A percentile compares a stretch with the other conserved stretches of the same genome.
Evolutionary conservation across 1,139 yeast genomes (phyloP).

Genomic region (Nakaseomyces kungkrabaensis): DNA sequence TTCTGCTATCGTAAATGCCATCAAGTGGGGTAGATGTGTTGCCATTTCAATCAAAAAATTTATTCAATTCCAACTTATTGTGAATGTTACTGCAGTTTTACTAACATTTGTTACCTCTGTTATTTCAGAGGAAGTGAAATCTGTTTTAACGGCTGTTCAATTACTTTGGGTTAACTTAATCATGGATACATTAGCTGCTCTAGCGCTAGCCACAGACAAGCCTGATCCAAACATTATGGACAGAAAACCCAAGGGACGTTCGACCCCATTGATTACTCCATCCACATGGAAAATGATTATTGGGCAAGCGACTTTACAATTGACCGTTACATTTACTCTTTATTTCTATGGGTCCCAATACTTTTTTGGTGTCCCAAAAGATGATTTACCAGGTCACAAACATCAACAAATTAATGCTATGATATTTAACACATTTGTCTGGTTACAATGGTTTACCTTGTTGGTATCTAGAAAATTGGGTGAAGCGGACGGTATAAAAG

Average conservation of each 20-base stretch:
- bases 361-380: conserved; percentile 38
- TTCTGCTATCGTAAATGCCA: conserved; percentile 92
- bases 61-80: conserved; percentile 92
- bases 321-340: conserved; percentile 63
- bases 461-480: conserved; percentile 86
- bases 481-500: conserved; percentile 64
- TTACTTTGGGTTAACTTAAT: conserved; percentile 93
- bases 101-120: conserved; percentile 92
- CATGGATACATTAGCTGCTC: conserved; percentile 97
- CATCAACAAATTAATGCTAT: conserved; percentile 61
- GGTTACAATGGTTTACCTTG: conserved; percentile 94
- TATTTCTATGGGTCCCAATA: conserved; percentile 68
- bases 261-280: conserved; percentile 68
- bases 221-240: conserved; percentile 75
- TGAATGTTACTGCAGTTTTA: conserved; percentile 88
- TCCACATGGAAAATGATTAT: conserved; percentile 98
- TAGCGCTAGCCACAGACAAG: conserved; percentile 95
- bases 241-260: conserved; percentile 77
- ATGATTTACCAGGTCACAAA: conserved; percentile 37
- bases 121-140: conserved; percentile 62
- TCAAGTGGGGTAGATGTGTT: conserved; percentile 98
- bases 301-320: conserved; percentile 75
- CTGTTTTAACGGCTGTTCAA: conserved; percentile 95
- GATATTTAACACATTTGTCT: conserved; percentile 92
- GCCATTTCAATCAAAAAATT: conserved; percentile 89